phyloP scores from a whole-genome alignment of 2,329 filamentous ascomycete genomes.

The Sphaerulina musiva region DNA sequence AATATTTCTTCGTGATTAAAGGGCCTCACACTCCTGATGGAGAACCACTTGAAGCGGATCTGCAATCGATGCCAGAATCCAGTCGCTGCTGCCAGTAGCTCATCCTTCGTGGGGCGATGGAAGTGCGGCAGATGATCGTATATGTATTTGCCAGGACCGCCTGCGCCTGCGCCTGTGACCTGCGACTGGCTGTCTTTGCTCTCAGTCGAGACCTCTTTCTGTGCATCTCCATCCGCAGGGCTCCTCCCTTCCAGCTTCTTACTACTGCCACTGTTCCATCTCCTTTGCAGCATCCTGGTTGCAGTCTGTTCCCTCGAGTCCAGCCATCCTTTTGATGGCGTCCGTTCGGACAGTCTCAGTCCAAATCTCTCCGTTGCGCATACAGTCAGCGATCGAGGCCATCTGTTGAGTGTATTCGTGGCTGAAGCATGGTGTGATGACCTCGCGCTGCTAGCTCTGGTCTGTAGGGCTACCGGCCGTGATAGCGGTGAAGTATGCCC shows the following conservation, averaged over 20 bases:
- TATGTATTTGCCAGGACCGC: constrained; percentile 33
- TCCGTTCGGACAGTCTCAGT: constrained; percentile 4
- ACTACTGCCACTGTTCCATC: constrained; percentile 20
- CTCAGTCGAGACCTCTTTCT: constrained; percentile 13
- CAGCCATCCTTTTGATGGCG: constrained; percentile 10
- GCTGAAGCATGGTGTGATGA: constrained; percentile 18
- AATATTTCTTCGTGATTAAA: constrained; percentile 97
- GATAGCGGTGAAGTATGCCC: background rate
- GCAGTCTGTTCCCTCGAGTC: constrained; percentile 3
- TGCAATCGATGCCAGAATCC: constrained; percentile 87
- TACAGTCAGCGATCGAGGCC: constrained; percentile 19
- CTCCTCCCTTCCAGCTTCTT: constrained; percentile 8
- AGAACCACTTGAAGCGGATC: constrained; percentile 95
- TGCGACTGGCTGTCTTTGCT: constrained; percentile 18
- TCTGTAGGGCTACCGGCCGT: constrained; percentile 1
- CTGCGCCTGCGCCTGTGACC: constrained; percentile 9
- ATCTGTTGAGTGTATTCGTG: constrained; percentile 17
- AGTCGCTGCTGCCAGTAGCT: constrained; percentile 81
- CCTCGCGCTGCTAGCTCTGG: background rate
- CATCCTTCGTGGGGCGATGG: constrained; percentile 84
- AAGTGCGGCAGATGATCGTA: constrained; percentile 59
- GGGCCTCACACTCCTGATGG: constrained; percentile 84
- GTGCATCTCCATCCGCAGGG: constrained; percentile 20
- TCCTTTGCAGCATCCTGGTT: constrained; percentile 15
- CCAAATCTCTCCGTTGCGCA: constrained; percentile 14